Evolutionary conservation across 2,329 filamentous ascomycete species (phyloP).

Genomic region (Colletotrichum sp.): DNA sequence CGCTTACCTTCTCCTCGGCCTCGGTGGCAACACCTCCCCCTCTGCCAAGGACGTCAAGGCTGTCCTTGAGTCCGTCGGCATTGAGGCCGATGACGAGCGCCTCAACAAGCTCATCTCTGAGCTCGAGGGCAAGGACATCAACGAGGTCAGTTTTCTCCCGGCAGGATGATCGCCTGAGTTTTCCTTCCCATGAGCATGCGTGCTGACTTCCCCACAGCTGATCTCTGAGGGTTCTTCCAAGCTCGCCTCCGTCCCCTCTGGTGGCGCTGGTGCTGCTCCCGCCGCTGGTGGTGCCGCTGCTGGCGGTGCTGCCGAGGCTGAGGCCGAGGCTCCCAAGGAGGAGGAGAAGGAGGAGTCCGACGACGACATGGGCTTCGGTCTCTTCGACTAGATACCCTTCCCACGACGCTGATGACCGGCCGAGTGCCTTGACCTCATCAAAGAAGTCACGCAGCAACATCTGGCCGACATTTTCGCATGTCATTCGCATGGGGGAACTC

Average conservation of each 20-base stretch:
- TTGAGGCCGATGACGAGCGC: conserved; percentile 90
- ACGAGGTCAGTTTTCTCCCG: conserved; percentile 70
- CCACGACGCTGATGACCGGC: conserved; percentile 31
- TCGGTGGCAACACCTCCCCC: conserved; percentile 90
- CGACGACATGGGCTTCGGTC: conserved; percentile 63
- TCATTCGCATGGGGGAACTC: conserved; percentile 31
- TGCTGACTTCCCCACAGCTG: conserved; percentile 61
- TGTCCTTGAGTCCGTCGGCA: conserved; percentile 92
- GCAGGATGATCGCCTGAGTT: not conserved
- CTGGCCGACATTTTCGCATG: conserved; percentile 35
- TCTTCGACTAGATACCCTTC: conserved; percentile 68
- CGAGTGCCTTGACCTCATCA: conserved; percentile 34
- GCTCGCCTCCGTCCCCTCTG: conserved; percentile 96
- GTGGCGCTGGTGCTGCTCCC: conserved; percentile 78
- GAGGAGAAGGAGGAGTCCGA: conserved; percentile 67
- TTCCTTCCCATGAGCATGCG: not conserved
- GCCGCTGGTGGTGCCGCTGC: conserved; percentile 70
- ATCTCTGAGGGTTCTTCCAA: conserved; percentile 89
- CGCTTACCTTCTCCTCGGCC: conserved; percentile 95
- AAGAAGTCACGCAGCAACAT: conserved; percentile 33
- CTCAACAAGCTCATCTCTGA: conserved; percentile 86
- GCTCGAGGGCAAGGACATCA: conserved; percentile 91
- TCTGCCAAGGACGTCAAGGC: conserved; percentile 84
- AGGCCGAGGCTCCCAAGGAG: conserved; percentile 69
- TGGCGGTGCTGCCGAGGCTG: conserved; percentile 68